Conservation (phyloP, 371 early-diverging fungal genomes). For the Cokeromyces recurvatus region DNA sequence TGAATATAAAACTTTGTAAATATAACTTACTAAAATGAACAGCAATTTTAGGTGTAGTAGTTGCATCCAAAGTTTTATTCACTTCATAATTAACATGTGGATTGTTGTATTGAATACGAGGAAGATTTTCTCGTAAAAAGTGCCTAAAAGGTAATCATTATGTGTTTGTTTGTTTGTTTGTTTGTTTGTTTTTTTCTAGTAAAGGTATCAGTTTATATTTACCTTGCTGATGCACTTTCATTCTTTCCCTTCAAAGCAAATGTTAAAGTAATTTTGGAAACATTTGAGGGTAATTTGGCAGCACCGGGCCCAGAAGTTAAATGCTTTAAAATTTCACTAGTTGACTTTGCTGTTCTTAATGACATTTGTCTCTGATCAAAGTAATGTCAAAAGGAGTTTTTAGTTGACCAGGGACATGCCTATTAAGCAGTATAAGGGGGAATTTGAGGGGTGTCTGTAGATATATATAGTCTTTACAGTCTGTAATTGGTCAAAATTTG, state of each 20-base stretch:
- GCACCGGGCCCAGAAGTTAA: constrained; percentile 49
- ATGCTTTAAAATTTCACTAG: constrained; percentile 29
- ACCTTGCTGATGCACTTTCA: constrained; percentile 60
- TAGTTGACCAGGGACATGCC: too few species aligned
- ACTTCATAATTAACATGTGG: constrained; percentile 51
- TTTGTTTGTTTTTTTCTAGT: background rate
- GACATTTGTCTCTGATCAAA: constrained; percentile 17
- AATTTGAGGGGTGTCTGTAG: too few species aligned
- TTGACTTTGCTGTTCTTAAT: constrained; percentile 34
- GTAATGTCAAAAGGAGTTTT: too few species aligned
- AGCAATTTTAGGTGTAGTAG: constrained; percentile 45
- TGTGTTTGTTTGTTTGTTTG: background rate
- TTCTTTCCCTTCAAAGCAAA: constrained; percentile 50
- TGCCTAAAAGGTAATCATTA: constrained; percentile 41
- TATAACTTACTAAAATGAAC: constrained; percentile 50
- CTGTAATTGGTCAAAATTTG: too few species aligned
- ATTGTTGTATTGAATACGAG: constrained; percentile 61
- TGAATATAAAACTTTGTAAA: background rate
- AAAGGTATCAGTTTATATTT: background rate
- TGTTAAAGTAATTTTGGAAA: constrained; percentile 53
- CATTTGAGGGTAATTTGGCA: constrained; percentile 39
- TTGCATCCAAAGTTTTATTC: constrained; percentile 41
- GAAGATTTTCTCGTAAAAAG: constrained; percentile 56
- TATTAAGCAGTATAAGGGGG: too few species aligned
- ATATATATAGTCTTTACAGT: too few species aligned